phyloP scores from a whole-genome alignment of 768 basidiomycete species.

The Leccinum truebloodii region DNA sequence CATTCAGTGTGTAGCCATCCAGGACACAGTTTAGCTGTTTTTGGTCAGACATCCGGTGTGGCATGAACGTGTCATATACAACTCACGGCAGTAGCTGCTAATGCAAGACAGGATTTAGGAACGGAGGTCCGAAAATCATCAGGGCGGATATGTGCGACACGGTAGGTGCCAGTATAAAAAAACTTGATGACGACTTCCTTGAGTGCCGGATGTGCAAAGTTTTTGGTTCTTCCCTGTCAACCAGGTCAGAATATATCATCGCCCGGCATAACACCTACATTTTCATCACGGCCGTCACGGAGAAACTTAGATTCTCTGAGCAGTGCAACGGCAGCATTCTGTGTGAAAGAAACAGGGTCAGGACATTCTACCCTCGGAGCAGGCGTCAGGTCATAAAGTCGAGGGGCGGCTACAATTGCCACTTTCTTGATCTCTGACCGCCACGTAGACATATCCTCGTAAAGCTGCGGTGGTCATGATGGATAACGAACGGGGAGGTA shows the following conservation, averaged over 20 bases:
- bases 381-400: not conserved
- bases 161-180: not conserved
- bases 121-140: not conserved
- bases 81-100: not conserved
- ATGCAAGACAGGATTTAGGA: not conserved
- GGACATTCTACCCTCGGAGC: not conserved
- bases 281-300: not conserved
- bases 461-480: not conserved
- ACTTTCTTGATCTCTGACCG: not conserved
- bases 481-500: not conserved
- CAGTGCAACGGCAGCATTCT: not conserved
- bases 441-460: not conserved
- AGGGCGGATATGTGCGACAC: not conserved
- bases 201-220: not conserved
- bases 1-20: not conserved
- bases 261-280: not conserved
- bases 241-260: not conserved
- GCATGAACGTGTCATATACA: not conserved
- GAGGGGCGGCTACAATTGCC: not conserved
- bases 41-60: not conserved
- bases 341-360: not conserved
- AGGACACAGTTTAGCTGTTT: not conserved
- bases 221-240: not conserved
- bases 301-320: not conserved
- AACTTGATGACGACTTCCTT: not conserved